These are phyloP conservation scores for Aspergillus leporis DNA, from an alignment of 495 filamentous ascomycete species.

Conservation along the genomic window DNA sequence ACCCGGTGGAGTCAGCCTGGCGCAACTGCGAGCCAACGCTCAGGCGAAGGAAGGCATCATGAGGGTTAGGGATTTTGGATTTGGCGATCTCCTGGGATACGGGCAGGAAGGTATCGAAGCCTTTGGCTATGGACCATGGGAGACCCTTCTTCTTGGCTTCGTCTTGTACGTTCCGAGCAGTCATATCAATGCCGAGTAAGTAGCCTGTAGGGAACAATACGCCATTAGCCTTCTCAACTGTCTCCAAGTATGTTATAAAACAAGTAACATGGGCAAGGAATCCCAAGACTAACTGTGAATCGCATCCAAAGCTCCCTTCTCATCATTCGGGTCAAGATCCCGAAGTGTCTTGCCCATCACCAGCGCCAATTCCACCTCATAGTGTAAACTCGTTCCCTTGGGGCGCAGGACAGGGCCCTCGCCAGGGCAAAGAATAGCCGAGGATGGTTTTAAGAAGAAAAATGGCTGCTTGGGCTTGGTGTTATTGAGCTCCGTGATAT, in stretches of 20 bases:
- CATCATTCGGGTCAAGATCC: slow-evolving; percentile 67
- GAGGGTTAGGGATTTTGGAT: slow-evolving; percentile 77
- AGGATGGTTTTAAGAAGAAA: slow-evolving; percentile 96
- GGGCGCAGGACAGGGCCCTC: slow-evolving; percentile 83
- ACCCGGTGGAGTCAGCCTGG: slow-evolving; percentile 80
- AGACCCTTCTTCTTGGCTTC: slow-evolving; percentile 95
- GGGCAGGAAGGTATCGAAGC: slow-evolving; percentile 95
- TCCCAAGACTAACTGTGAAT: slow-evolving; percentile 44
- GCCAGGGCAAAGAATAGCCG: slow-evolving; percentile 74
- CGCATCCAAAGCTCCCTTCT: slow-evolving; percentile 51
- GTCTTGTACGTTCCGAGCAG: slow-evolving; percentile 87
- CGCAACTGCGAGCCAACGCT: slow-evolving; percentile 70
- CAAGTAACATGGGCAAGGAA: not conserved
- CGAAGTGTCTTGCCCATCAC: slow-evolving; percentile 76
- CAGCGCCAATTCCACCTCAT: slow-evolving; percentile 91
- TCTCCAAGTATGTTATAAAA: not conserved
- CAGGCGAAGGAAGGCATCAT: slow-evolving; percentile 81
- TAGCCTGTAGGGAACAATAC: slow-evolving; percentile 55
- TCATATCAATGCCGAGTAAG: slow-evolving; percentile 89
- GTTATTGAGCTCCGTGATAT: slow-evolving; percentile 90
- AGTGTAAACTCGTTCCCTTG: slow-evolving; percentile 79
- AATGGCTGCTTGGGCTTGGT: slow-evolving; percentile 86
- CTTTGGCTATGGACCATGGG: slow-evolving; percentile 95
- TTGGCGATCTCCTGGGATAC: slow-evolving; percentile 77
- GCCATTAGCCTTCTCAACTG: slow-evolving; percentile 5